These are phyloP conservation scores for Chlorella sp. DNA, from an alignment of 139 green algal genomes.

Conservation along the genomic window DNA sequence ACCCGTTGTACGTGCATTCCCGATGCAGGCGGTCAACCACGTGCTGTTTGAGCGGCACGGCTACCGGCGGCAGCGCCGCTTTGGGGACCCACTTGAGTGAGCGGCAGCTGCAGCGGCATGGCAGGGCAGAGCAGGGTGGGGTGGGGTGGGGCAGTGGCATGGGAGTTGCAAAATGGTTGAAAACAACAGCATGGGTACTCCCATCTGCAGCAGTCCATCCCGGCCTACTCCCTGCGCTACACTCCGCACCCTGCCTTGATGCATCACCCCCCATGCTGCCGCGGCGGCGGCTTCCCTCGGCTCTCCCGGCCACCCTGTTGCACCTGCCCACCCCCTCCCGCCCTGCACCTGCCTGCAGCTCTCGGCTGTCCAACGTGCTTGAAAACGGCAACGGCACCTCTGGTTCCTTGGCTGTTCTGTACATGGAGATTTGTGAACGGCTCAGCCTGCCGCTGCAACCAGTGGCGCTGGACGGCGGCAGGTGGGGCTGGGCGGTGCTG, in stretches of 20 bases:
- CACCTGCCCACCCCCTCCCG: neutral
- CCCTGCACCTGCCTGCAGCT: neutral
- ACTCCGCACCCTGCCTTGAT: no score
- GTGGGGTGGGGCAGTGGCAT: neutral
- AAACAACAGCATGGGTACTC: no score
- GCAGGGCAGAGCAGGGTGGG: neutral
- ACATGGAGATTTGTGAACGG: neutral
- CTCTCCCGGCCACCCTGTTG: neutral
- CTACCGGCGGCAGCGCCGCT: constrained; percentile 17
- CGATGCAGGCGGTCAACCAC: constrained; percentile 7
- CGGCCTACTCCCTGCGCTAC: no score
- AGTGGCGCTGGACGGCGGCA: constrained; percentile 26
- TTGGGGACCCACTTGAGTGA: constrained; percentile 20
- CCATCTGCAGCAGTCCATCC: no score
- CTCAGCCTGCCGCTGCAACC: constrained; percentile 11
- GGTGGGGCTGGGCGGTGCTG: neutral
- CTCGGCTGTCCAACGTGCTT: neutral
- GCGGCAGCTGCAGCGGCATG: neutral
- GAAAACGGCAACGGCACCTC: constrained; percentile 23
- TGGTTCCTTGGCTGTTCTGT: constrained; percentile 16
- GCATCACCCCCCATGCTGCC: neutral
- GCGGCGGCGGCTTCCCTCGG: neutral
- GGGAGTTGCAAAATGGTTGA: no score
- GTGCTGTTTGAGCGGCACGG: constrained; percentile 29
- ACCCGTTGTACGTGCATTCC: no score